Conservation (phyloP, 2,329 filamentous ascomycete genomes). For the Akanthomyces uredinophilus region DNA sequence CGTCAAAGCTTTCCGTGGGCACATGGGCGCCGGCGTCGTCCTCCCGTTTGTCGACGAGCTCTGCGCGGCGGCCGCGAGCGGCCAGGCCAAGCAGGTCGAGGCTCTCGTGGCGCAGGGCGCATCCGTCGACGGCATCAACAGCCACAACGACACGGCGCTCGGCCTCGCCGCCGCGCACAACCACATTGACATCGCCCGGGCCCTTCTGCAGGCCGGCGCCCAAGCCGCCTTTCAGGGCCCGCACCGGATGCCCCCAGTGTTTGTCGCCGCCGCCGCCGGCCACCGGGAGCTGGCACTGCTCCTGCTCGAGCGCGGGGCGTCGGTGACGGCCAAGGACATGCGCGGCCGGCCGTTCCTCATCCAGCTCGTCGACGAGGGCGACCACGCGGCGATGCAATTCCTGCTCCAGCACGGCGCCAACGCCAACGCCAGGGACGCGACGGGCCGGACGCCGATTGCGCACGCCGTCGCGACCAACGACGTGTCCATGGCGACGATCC, state of each 20-base stretch:
- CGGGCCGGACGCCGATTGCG: constrained; percentile 27
- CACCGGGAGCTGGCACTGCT: constrained; percentile 24
- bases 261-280: constrained; percentile 28
- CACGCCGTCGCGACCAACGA: constrained; percentile 24
- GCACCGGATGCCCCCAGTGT: constrained; percentile 25
- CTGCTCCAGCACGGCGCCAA: constrained; percentile 18
- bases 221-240: background rate
- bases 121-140: background rate
- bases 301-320: constrained; percentile 26
- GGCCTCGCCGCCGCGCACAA: background rate
- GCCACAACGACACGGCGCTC: background rate
- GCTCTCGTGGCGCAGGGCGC: background rate
- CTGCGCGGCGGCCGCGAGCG: background rate
- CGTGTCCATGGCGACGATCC: constrained; percentile 24
- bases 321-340: constrained; percentile 22
- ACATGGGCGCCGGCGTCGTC: background rate
- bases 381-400: constrained; percentile 16
- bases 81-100: background rate
- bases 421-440: constrained; percentile 24
- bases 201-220: background rate
- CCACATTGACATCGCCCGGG: background rate
- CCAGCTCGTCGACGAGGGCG: background rate
- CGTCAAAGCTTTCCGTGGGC: background rate
- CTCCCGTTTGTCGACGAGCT: background rate
- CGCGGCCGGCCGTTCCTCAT: background rate